phyloP scores from a whole-genome alignment of 202 grass and related monocot species.

The Thinopyrum obtusiflorum region DNA sequence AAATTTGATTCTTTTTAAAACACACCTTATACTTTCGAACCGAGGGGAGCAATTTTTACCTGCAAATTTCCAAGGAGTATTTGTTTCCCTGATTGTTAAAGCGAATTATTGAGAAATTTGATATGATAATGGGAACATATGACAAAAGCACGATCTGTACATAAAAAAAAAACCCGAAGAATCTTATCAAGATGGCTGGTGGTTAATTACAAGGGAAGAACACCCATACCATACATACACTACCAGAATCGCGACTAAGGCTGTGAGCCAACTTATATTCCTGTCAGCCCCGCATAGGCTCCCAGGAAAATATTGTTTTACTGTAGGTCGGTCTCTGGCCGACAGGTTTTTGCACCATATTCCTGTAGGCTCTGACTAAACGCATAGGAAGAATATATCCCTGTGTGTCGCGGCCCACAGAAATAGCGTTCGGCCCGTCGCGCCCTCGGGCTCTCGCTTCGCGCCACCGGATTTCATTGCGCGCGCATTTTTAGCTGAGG shows the following conservation, averaged over 20 bases:
- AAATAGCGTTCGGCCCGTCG: background rate
- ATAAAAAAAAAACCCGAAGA: background rate
- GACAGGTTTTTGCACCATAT: too few species aligned
- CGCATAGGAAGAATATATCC: background rate
- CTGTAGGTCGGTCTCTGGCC: too few species aligned
- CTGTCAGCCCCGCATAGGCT: background rate
- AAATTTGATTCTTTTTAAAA: too few species aligned
- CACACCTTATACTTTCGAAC: too few species aligned
- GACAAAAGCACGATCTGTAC: background rate
- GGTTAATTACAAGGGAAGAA: background rate
- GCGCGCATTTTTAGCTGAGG: background rate
- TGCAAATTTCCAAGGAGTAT: background rate
- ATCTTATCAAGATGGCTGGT: background rate
- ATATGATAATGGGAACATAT: background rate
- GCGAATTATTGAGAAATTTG: background rate
- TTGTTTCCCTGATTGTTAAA: background rate
- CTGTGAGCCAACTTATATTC: background rate
- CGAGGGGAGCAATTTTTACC: background rate
- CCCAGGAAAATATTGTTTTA: background rate
- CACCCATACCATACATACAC: background rate
- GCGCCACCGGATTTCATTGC: background rate
- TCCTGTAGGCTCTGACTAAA: background rate
- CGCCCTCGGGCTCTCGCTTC: background rate
- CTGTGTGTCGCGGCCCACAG: background rate
- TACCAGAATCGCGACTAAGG: background rate